A percentile compares a stretch with the other conserved stretches of the same genome.
Conservation (phyloP, 371 early-diverging fungal species). For the Quaeritorhiza haematococci region DNA sequence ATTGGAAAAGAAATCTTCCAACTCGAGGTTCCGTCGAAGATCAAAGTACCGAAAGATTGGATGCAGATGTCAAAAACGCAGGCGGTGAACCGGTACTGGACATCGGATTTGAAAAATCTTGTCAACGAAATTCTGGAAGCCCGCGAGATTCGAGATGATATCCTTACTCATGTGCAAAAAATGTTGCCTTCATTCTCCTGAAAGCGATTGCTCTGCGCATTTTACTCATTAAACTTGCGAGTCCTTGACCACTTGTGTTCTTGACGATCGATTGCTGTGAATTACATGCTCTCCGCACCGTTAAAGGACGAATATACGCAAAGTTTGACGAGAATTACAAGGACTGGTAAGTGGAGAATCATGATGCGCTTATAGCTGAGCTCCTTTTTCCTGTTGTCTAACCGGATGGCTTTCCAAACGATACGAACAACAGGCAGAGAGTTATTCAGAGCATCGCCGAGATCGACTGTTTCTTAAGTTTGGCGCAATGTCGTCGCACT, state of each 20-base stretch:
- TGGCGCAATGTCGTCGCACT: slow-evolving; percentile 65
- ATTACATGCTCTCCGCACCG: slow-evolving; percentile 57
- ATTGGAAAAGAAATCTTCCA: slow-evolving; percentile 94
- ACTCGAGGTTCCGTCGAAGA: slow-evolving; percentile 78
- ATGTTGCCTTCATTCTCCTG: neutral
- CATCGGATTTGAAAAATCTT: slow-evolving; percentile 57
- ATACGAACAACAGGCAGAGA: slow-evolving; percentile 39
- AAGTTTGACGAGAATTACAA: slow-evolving; percentile 74
- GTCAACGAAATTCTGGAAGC: slow-evolving; percentile 76
- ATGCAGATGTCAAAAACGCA: slow-evolving; percentile 74
- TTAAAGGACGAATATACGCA: slow-evolving; percentile 65
- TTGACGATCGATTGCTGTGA: too few species aligned
- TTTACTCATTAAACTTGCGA: too few species aligned
- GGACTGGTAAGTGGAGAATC: slow-evolving; percentile 28
- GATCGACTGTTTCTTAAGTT: slow-evolving; percentile 86
- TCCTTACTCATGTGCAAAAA: slow-evolving; percentile 14
- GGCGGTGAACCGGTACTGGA: slow-evolving; percentile 84
- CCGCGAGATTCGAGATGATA: slow-evolving; percentile 72
- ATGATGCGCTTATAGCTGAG: neutral
- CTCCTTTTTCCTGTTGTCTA: neutral
- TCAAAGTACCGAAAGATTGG: slow-evolving; percentile 79
- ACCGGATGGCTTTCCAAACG: neutral
- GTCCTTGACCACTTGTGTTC: too few species aligned
- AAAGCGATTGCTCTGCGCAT: too few species aligned
- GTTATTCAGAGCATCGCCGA: slow-evolving; percentile 75